These are phyloP conservation scores for Acacia acuminata DNA, from an alignment of 306 rosid species.

Conservation along the genomic window DNA sequence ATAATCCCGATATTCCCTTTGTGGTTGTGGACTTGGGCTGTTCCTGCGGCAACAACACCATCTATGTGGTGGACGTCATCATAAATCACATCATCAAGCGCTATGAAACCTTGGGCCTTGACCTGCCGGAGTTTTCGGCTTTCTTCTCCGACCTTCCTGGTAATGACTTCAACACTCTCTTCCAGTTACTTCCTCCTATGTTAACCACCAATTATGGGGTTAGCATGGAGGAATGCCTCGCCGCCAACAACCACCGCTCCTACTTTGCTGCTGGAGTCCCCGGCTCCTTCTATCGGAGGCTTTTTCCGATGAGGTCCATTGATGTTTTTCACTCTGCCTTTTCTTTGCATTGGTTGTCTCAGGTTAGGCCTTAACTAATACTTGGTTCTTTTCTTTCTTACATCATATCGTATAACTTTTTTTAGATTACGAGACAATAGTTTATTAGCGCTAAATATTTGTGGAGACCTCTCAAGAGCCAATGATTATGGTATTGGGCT, in stretches of 20 bases:
- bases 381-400: not conserved
- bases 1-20: slow-evolving; percentile 54
- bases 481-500: not conserved
- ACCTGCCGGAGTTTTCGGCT: slow-evolving; percentile 87
- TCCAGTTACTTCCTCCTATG: slow-evolving; percentile 80
- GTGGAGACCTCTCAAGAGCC: not conserved
- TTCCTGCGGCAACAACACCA: slow-evolving; percentile 88
- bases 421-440: not conserved
- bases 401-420: no score
- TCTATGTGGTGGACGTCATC: slow-evolving; percentile 72
- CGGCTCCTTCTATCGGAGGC: slow-evolving; percentile 83
- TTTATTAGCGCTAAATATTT: not conserved
- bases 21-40: slow-evolving; percentile 92
- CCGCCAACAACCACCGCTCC: slow-evolving; percentile 73
- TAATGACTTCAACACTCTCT: slow-evolving; percentile 92
- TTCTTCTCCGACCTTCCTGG: slow-evolving; percentile 96
- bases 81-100: slow-evolving; percentile 81
- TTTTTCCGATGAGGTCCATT: slow-evolving; percentile 81
- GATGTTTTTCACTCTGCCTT: slow-evolving; percentile 87
- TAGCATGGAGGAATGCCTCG: slow-evolving; percentile 96
- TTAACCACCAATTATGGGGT: slow-evolving; percentile 50
- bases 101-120: slow-evolving; percentile 60
- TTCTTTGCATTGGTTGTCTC: slow-evolving; percentile 96
- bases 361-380: slow-evolving; percentile 40
- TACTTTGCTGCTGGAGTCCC: slow-evolving; percentile 97